phyloP scores from a whole-genome alignment of 768 basidiomycete species.

The Kwoniella botswanensis region DNA sequence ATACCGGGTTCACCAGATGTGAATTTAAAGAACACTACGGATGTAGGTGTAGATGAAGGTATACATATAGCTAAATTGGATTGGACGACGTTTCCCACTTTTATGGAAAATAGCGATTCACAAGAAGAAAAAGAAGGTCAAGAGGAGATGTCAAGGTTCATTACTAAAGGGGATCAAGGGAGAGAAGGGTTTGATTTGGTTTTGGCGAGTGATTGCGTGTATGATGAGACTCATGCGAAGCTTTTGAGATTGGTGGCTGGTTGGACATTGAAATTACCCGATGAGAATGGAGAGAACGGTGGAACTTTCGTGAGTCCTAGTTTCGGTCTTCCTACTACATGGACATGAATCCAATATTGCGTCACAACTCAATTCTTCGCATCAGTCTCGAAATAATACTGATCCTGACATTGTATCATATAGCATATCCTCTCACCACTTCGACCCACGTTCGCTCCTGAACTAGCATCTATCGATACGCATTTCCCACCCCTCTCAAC shows the following conservation, averaged over 20 bases:
- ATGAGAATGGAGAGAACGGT: conserved; percentile 41
- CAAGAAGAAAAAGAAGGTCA: conserved; percentile 1
- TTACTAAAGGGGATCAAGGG: background rate
- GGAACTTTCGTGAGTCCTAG: conserved; percentile 54
- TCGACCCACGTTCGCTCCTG: conserved; percentile 55
- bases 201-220: conserved; percentile 57
- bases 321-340: conserved; percentile 1
- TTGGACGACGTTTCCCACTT: conserved; percentile 52
- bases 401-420: background rate
- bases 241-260: conserved; percentile 50
- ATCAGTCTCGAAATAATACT: too few species aligned
- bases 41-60: conserved; percentile 13
- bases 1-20: background rate
- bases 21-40: conserved; percentile 6
- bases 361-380: too few species aligned
- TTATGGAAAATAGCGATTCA: conserved; percentile 18
- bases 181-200: conserved; percentile 54
- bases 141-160: conserved; percentile 24
- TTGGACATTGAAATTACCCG: conserved; percentile 50
- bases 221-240: conserved; percentile 55
- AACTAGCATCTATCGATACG: conserved; percentile 53
- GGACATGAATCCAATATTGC: too few species aligned
- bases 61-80: conserved; percentile 52
- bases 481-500: conserved; percentile 48
- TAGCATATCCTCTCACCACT: conserved; percentile 57